phyloP scores from a whole-genome alignment of 176 grass and related monocot genomes.

The Alloteropsis semialata region DNA sequence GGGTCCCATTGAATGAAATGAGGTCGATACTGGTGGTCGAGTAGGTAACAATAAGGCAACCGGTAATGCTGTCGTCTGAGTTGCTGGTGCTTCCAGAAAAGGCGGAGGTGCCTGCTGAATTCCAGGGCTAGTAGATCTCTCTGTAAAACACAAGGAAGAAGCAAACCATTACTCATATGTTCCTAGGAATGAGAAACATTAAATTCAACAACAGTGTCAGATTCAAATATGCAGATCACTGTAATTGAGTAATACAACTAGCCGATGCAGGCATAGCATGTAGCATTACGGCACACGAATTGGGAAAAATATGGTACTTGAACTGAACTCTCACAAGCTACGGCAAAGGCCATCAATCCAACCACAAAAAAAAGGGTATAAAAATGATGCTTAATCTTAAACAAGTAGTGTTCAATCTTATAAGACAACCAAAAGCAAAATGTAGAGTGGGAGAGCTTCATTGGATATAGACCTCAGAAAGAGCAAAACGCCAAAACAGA shows the following conservation, averaged over 20 bases:
- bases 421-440: neutral
- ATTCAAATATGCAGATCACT: neutral
- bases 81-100: constrained; percentile 27
- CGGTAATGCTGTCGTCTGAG: neutral
- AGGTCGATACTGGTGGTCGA: neutral
- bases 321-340: neutral
- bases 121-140: constrained; percentile 10
- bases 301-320: neutral
- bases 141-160: constrained; percentile 23
- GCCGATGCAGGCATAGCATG: neutral
- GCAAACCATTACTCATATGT: constrained; percentile 7
- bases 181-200: constrained; percentile 11
- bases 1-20: constrained; percentile 3
- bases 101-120: constrained; percentile 21
- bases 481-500: neutral
- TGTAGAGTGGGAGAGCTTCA: neutral
- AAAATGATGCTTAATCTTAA: neutral
- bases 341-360: neutral
- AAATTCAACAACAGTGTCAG: neutral
- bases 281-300: neutral
- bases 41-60: neutral
- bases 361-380: constrained; percentile 16
- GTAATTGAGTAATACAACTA: neutral
- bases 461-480: neutral
- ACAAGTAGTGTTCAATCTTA: neutral